Percentiles rank a stretch among this genome's conserved stretches.
Evolutionary conservation across 2,329 filamentous ascomycete species (phyloP).

Genomic region (Ceratocystis smalleyi): DNA sequence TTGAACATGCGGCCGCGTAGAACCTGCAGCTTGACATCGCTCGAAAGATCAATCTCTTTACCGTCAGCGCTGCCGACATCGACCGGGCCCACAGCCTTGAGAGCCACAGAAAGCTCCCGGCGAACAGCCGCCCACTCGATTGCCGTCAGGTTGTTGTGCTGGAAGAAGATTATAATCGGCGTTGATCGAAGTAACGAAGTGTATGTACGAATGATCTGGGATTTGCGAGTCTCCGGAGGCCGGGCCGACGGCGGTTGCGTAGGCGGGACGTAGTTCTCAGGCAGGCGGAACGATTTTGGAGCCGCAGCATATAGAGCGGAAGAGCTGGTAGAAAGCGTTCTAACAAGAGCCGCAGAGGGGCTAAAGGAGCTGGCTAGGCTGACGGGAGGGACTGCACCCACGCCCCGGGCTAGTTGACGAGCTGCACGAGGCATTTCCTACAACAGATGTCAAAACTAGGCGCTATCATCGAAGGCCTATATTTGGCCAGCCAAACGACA

Average conservation of each 20-base stretch:
- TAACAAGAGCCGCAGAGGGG: constrained; percentile 2
- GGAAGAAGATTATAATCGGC: constrained; percentile 71
- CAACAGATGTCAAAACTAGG: not conserved
- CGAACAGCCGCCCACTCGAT: constrained; percentile 40
- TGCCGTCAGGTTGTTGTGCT: constrained; percentile 53
- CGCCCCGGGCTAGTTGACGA: constrained; percentile 13
- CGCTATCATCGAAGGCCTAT: not conserved
- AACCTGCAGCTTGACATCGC: constrained; percentile 60
- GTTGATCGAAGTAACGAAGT: constrained; percentile 75
- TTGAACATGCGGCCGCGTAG: constrained; percentile 81
- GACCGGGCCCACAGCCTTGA: constrained; percentile 26
- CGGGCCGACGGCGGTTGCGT: constrained; percentile 80
- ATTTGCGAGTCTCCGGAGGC: constrained; percentile 72
- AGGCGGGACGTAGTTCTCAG: constrained; percentile 40
- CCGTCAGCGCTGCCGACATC: constrained; percentile 21
- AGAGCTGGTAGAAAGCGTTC: constrained; percentile 4
- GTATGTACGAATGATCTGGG: constrained; percentile 73
- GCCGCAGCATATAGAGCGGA: constrained; percentile 21
- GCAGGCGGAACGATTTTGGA: constrained; percentile 23
- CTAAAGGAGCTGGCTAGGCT: not conserved
- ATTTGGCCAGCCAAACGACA: not conserved
- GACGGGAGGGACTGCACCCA: not conserved
- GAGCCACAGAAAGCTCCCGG: constrained; percentile 30
- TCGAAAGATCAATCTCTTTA: constrained; percentile 34
- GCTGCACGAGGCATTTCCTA: constrained; percentile 15